Base-by-base conservation (phyloP, 2,329 filamentous ascomycete species). In the Lasiodiplodia theobromae region DNA sequence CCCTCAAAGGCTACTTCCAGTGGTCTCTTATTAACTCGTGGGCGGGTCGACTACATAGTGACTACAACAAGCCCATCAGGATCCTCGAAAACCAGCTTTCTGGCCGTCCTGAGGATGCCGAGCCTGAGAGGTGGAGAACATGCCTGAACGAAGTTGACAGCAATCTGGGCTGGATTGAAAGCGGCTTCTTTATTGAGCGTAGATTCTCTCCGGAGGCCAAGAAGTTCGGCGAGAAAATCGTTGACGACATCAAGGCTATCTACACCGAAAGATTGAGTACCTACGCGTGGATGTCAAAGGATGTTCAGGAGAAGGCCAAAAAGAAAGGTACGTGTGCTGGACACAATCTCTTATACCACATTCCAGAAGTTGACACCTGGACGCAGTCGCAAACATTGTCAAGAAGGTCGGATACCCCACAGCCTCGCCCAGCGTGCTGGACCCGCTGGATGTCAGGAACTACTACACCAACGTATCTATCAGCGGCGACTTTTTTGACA, bases 381-480 rank as follows among this genome's bases (percentile, higher is more conserved):
- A 40, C 14, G 14, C 38, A 40, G 86, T 92, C 2, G 82, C 88
- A 71, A 88, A 90, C 68, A 91, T 92, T 71, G 80, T 86, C 21
- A 88, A 90, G 71, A 91, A 91, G 75, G 89, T 92, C 66, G 89
- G 89, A 1, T 91, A 90, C 73, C 89, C 89, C 1, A 88, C 86
- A 2, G 85, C 74, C 72, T 86, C 84, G 69, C 89, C 89, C 1
- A 82, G 91, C 70, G 85, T 91, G 47, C 83, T 86, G 76, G 83
- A 91, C 69, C 85, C 89, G 0, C 76, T 80, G 10, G 83, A 80
- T 7, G 80, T 92, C 2, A 78, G 84, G 18, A 75, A 84, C 0
- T 91, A 88, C 74, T 92, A 92, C 74, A 75, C 77, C 2, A 34
- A 34, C 8, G 31, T 76, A 78, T 0, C 79, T 90, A 80, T 91